Conservation (phyloP, 225 moss, liverwort and hornwort genomes). For the Antitrichia curtipendula region DNA sequence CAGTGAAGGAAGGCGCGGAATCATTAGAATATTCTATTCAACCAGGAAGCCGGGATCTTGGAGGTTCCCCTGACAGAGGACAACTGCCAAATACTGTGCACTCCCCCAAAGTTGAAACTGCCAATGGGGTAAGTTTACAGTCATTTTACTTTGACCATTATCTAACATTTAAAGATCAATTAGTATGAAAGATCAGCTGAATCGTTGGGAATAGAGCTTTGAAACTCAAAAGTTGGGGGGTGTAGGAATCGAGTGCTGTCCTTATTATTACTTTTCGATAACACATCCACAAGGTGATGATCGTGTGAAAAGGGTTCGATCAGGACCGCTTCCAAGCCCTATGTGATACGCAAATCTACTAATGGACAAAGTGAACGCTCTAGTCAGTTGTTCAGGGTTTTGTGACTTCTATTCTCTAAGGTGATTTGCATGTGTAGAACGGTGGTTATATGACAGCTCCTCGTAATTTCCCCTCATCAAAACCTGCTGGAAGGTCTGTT, state of each 20-base stretch:
- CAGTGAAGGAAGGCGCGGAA: conserved; percentile 10
- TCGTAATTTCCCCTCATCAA: conserved; percentile 31
- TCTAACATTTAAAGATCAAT: background rate
- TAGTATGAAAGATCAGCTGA: background rate
- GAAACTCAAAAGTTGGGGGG: background rate
- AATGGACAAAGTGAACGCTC: conserved; percentile 19
- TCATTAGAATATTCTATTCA: conserved; percentile 8
- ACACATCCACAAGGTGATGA: conserved; percentile 16
- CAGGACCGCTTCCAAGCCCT: conserved; percentile 21
- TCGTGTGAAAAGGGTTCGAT: conserved; percentile 23
- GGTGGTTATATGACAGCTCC: conserved; percentile 32
- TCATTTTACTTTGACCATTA: background rate
- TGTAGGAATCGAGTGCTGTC: background rate
- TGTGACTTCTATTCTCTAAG: conserved; percentile 25
- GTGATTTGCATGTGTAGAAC: conserved; percentile 53
- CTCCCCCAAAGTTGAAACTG: conserved; percentile 11
- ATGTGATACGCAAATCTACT: background rate
- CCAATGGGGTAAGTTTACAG: conserved; percentile 26
- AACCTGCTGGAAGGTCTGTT: conserved; percentile 37
- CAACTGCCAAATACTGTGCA: conserved; percentile 1
- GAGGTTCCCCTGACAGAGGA: conserved; percentile 18
- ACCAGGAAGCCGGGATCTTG: background rate
- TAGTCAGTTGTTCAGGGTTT: conserved; percentile 11
- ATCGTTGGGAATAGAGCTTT: background rate
- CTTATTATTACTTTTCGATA: background rate